Evolutionary conservation across 1,139 yeast species (phyloP).

Genomic region (Magnusiomyces ingens): DNA sequence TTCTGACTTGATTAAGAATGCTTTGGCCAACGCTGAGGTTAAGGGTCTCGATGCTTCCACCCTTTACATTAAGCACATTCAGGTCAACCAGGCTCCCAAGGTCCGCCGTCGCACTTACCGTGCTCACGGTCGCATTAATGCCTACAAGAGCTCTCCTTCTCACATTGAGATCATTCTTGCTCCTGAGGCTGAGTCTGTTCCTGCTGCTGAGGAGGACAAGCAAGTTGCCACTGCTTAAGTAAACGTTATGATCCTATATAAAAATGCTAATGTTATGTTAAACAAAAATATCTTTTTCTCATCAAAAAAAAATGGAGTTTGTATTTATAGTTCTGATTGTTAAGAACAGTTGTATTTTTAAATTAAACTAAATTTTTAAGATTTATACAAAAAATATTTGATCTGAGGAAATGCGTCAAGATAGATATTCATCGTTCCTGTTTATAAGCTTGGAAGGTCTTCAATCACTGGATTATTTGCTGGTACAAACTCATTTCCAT

Average conservation of each 20-base stretch:
- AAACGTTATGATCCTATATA: constrained; percentile 6
- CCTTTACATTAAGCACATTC: constrained; percentile 95
- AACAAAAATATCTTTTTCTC: no score
- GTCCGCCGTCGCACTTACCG: constrained; percentile 99
- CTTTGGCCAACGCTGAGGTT: constrained; percentile 98
- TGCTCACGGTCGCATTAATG: constrained; percentile 99
- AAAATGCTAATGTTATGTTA: constrained; percentile 4
- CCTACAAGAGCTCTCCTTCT: constrained; percentile 97
- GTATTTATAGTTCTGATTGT: no score
- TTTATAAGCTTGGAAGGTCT: no score
- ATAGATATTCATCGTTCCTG: no score
- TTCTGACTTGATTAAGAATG: constrained; percentile 92
- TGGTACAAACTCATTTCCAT: constrained; percentile 27
- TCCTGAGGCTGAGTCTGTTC: constrained; percentile 91
- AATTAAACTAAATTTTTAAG: no score
- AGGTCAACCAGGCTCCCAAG: constrained; percentile 99
- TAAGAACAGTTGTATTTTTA: no score
- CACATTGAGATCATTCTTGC: constrained; percentile 97
- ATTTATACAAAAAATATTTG: no score
- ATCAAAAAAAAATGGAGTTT: no score
- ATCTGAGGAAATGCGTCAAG: no score
- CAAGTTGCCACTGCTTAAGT: constrained; percentile 25
- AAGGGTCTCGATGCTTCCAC: constrained; percentile 96
- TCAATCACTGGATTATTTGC: no score
- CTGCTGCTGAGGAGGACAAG: constrained; percentile 70